Base-by-base conservation (phyloP, 2,329 filamentous ascomycete genomes). In the Fusarium floridanum region DNA sequence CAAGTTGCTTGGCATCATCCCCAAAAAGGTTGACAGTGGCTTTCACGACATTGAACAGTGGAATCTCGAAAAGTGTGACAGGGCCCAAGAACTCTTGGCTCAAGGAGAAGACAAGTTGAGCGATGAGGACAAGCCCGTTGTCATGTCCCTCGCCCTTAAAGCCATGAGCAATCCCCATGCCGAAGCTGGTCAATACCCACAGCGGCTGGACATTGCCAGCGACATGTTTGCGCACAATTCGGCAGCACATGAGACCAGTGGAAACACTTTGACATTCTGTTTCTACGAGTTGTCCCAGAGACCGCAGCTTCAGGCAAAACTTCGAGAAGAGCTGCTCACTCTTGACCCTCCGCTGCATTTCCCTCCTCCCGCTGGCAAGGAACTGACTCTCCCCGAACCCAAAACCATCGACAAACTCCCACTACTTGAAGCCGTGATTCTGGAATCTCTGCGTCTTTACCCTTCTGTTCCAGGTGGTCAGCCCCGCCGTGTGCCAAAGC, bases 61-160 rank as follows among this genome's bases (percentile, higher is more conserved):
- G 67, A 70, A 70, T 32, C 50, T 70, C 1, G 67, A 66, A 11
- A 70, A 66, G 41, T 70, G 63, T 16, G 67, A 70, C 22, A 63
- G 45, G 22, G 67, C 63, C 1, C 57, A 66, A 14, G 6, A 22
- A 16, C 56, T 69, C 5, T 3, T 69, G 17, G 62, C 62, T 5
- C 61, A 66, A n/a, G 55, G 55, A 20, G 53, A 61, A 29, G 55
- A 66, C 5, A 56, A 24, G 2, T 29, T 61, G 7, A n/a, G 7
- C 1, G 61, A 61, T 4, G 43, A 61, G 20, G 43, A 68, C 45
- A 57, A 68, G 20, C 61, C 66, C 9, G 66, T 66, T 4, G 61
- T 65, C 11, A 53, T 68, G 53, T 34, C 48, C 9, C 29, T 59
- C 1, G 53, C 53, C 5, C 55, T 68, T 4, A 68, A 64, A 9